Percentiles rank a stretch among this genome's conserved stretches.
phyloP scores from a whole-genome alignment of 2,329 filamentous ascomycete species.

The Talaromyces sp. region DNA sequence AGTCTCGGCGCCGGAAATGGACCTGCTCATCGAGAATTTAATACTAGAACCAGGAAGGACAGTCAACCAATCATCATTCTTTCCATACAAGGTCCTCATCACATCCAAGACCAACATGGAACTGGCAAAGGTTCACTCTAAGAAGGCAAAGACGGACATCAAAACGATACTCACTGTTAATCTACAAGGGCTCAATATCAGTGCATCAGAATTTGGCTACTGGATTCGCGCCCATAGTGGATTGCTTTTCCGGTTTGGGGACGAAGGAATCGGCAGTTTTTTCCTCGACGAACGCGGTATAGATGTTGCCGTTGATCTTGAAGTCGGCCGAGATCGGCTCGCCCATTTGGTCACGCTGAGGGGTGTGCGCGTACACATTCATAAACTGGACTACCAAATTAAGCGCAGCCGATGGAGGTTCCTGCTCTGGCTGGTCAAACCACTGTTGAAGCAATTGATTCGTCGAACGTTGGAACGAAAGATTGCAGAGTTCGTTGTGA shows the following conservation, averaged over 20 bases:
- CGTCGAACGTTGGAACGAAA: constrained; percentile 75
- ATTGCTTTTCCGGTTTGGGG: constrained; percentile 64
- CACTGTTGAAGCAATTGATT: constrained; percentile 74
- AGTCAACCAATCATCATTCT: constrained; percentile 80
- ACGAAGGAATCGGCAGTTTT: constrained; percentile 82
- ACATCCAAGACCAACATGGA: constrained; percentile 84
- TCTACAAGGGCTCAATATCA: constrained; percentile 75
- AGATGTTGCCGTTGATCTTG: constrained; percentile 79
- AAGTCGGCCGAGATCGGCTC: constrained; percentile 71
- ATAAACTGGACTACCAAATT: constrained; percentile 78
- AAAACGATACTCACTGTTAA: constrained; percentile 73
- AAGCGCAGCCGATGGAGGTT: constrained; percentile 68
- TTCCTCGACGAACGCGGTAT: constrained; percentile 81
- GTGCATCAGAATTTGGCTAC: constrained; percentile 84
- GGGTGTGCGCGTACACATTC: constrained; percentile 73
- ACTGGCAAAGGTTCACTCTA: constrained; percentile 70
- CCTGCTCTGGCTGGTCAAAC: constrained; percentile 78
- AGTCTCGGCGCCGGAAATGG: constrained; percentile 74
- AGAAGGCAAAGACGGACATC: constrained; percentile 60
- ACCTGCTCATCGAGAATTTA: constrained; percentile 83
- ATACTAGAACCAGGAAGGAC: constrained; percentile 84
- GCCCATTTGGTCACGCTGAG: constrained; percentile 78
- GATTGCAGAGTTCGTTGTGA: constrained; percentile 66
- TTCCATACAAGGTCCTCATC: constrained; percentile 77
- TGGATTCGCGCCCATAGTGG: constrained; percentile 78